These are phyloP conservation scores for Sporisorium iseilematis-ciliati DNA, from an alignment of 1,284 basidiomycete genomes.

Conservation along the genomic window DNA sequence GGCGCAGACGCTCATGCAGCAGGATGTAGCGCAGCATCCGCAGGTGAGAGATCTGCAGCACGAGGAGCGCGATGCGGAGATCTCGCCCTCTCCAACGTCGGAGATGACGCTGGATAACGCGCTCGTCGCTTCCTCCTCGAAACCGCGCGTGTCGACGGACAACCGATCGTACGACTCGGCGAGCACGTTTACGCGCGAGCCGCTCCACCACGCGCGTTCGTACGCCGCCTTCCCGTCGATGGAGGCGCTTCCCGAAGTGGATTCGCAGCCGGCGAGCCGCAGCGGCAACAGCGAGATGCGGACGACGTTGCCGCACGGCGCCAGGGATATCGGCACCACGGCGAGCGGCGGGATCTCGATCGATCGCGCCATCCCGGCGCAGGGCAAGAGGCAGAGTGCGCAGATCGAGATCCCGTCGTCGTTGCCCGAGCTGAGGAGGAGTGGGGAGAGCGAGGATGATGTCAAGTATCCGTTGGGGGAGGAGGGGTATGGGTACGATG, in stretches of 20 bases:
- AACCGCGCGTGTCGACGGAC: constrained; percentile 33
- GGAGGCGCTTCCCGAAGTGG: constrained; percentile 52
- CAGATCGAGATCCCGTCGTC: constrained; percentile 35
- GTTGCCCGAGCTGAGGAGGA: constrained; percentile 35
- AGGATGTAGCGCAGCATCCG: constrained; percentile 6
- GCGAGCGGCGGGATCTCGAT: constrained; percentile 52
- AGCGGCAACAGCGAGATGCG: constrained; percentile 36
- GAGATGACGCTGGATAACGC: constrained; percentile 30
- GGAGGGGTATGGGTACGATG: constrained; percentile 41
- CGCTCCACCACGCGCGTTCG: constrained; percentile 49
- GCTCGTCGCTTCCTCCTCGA: constrained; percentile 8
- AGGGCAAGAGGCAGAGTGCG: constrained; percentile 38
- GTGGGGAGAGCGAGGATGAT: constrained; percentile 35
- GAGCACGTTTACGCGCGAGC: constrained; percentile 39
- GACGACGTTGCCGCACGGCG: constrained; percentile 26
- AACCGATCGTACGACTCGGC: constrained; percentile 47
- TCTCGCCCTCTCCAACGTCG: constrained; percentile 16
- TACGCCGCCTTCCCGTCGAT: constrained; percentile 53
- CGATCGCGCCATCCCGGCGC: constrained; percentile 45
- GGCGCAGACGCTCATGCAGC: constrained; percentile 19
- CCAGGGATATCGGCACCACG: constrained; percentile 54
- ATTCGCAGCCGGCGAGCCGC: constrained; percentile 44
- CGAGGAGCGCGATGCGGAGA: not conserved
- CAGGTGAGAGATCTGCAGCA: constrained; percentile 14
- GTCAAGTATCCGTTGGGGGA: constrained; percentile 42